Percentiles rank a stretch among this genome's conserved stretches.
Evolutionary conservation across 2,329 filamentous ascomycete genomes (phyloP).

Genomic region (Cryphonectria parasitica): DNA sequence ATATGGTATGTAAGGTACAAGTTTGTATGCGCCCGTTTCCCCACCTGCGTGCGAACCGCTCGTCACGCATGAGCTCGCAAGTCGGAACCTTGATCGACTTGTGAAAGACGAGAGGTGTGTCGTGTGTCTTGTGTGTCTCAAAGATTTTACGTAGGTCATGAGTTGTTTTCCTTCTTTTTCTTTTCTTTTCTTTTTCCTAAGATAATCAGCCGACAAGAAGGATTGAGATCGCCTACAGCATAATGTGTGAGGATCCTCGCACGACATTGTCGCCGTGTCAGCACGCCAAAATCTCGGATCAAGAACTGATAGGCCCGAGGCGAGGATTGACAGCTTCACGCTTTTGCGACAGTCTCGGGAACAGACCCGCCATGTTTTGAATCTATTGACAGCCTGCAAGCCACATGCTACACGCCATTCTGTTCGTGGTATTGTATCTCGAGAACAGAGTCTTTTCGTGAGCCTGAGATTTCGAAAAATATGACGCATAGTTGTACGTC

Average conservation of each 20-base stretch:
- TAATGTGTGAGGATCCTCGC: background rate
- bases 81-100: background rate
- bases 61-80: background rate
- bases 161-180: background rate
- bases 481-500: background rate
- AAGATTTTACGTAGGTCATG: background rate
- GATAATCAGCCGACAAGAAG: background rate
- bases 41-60: slow-evolving; percentile 3
- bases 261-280: background rate
- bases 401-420: background rate
- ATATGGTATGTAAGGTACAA: slow-evolving; percentile 27
- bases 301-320: slow-evolving; percentile 4
- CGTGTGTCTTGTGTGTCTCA: background rate
- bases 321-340: slow-evolving; percentile 10
- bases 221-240: background rate
- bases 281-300: slow-evolving; percentile 3
- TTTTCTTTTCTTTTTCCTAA: no score
- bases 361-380: slow-evolving; percentile 6
- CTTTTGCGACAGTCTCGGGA: background rate
- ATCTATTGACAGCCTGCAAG: background rate
- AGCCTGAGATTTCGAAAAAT: background rate
- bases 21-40: background rate
- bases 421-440: background rate
- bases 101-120: background rate
- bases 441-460: background rate